Evolutionary conservation across 441 rosid genomes (phyloP), one percentile per base, ranked within the genome.

Genomic region (Populus trichocarpa): DNA sequence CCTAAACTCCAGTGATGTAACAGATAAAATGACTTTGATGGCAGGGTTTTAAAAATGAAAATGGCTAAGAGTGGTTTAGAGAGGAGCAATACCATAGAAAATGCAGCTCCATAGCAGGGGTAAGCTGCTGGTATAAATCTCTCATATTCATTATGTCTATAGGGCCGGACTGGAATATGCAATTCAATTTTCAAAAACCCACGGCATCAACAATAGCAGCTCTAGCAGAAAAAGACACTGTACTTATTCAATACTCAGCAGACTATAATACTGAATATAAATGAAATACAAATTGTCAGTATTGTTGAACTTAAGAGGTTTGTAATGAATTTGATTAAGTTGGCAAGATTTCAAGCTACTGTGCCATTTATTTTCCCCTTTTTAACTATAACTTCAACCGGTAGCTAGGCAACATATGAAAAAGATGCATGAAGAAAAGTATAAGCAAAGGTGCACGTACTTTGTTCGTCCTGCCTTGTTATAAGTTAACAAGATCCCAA

Each of bases 91-190:
- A 87, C 90, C 89, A 87, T 85, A 59, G 89, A 87, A 80, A 85
- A 85, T 78, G 89, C 85, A 68, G 88, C 87, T 73, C 88, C 89
- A 74, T 87, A 86, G 75, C 84, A 89, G 69, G 92, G 90, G 76
- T 83, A 86, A 73, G 92, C 92, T n/a, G 90, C 81, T 28, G 89
- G 88, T 75, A 89, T 84, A 66, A 87, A 89, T 83, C 90, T 89
- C 76, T 87, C 88, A 46, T 85, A 89, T 83, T 85, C 92, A 42
- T 87, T 38, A 38, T 85, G 85, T 87, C 81, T 85, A 79, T 72
- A 87, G 59, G 92, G 90, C 67, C 87, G 84, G 50, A 89, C 92
- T 35, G 90, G 92, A 78, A 86, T 86, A 88, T 89, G 86, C 83
- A 79, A 79, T 35, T 70, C 36, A 67, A 67, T 77, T 74, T 64